Percentiles rank a stretch among this genome's conserved stretches.
Evolutionary conservation across 2,329 filamentous ascomycete species (phyloP).

Genomic region (Calonectria pteridis): DNA sequence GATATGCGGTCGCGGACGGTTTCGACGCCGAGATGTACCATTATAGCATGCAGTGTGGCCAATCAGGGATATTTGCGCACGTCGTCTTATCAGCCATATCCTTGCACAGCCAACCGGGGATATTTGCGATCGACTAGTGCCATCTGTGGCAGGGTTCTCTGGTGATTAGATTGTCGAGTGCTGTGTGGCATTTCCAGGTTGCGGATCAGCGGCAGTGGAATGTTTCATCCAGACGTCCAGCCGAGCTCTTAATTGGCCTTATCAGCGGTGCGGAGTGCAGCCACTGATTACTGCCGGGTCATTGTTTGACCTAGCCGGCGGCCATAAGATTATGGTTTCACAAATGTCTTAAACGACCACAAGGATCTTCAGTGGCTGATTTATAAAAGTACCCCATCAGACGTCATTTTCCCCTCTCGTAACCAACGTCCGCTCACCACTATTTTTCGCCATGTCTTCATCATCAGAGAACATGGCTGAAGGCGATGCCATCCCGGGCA

Average conservation of each 20-base stretch:
- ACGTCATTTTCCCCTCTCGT: not conserved
- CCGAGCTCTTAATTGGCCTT: not conserved
- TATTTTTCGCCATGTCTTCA: not conserved
- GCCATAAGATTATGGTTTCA: not conserved
- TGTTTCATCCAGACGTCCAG: not conserved
- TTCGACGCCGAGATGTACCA: not conserved
- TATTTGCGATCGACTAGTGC: not conserved
- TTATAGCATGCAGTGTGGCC: not conserved
- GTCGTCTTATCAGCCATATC: not conserved
- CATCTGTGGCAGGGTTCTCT: not conserved
- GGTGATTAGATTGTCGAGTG: not conserved
- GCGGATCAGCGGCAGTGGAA: not conserved
- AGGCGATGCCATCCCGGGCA: conserved; percentile 49
- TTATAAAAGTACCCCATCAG: not conserved
- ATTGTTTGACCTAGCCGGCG: not conserved
- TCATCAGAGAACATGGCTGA: conserved; percentile 4
- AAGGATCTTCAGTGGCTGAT: not conserved
- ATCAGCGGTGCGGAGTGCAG: not conserved
- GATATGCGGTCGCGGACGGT: not conserved
- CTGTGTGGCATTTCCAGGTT: not conserved
- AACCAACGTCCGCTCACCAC: not conserved
- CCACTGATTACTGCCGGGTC: not conserved
- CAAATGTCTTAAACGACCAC: not conserved
- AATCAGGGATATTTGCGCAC: not conserved
- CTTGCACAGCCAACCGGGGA: not conserved